phyloP scores from a whole-genome alignment of 2,329 filamentous ascomycete species.

The Trichoderma koningiopsis region DNA sequence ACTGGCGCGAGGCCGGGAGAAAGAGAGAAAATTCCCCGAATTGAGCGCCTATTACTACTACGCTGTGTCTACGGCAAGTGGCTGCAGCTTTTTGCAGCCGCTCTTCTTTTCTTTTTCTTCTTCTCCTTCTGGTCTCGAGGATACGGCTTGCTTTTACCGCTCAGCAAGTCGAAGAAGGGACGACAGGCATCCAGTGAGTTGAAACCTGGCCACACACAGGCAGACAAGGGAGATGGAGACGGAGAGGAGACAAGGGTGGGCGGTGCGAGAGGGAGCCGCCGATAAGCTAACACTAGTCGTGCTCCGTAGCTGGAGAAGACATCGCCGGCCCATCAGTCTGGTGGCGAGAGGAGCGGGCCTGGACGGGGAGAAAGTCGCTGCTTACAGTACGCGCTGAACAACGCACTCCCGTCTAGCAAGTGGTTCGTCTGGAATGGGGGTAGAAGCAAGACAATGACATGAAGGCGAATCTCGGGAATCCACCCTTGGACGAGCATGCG shows the following conservation, averaged over 20 bases:
- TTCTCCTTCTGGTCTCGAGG: neutral
- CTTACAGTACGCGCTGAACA: slow-evolving; percentile 13
- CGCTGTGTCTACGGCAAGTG: slow-evolving; percentile 1
- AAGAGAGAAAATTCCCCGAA: slow-evolving; percentile 18
- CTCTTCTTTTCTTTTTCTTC: neutral
- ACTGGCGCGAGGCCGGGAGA: slow-evolving; percentile 15
- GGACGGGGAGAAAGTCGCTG: slow-evolving; percentile 11
- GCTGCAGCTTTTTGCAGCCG: slow-evolving; percentile 2
- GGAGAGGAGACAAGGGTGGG: slow-evolving; percentile 1
- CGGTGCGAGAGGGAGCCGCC: slow-evolving; percentile 8
- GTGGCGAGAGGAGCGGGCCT: slow-evolving; percentile 23
- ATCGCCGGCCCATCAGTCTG: slow-evolving; percentile 14
- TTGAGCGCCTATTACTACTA: neutral
- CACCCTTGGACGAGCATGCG: neutral
- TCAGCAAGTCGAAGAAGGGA: neutral
- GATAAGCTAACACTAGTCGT: slow-evolving; percentile 25
- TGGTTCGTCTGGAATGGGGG: slow-evolving; percentile 23
- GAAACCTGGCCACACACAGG: neutral
- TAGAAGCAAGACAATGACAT: slow-evolving; percentile 12
- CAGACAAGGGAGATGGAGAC: slow-evolving; percentile 5
- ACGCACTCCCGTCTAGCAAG: slow-evolving; percentile 13
- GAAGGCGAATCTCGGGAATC: slow-evolving; percentile 6
- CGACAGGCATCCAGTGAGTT: slow-evolving; percentile 5
- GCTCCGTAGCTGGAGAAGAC: slow-evolving; percentile 22
- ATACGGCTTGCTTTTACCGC: neutral